Evolutionary conservation across 371 early-diverging fungal genomes (phyloP).

Genomic region (Mucor racemosus): DNA sequence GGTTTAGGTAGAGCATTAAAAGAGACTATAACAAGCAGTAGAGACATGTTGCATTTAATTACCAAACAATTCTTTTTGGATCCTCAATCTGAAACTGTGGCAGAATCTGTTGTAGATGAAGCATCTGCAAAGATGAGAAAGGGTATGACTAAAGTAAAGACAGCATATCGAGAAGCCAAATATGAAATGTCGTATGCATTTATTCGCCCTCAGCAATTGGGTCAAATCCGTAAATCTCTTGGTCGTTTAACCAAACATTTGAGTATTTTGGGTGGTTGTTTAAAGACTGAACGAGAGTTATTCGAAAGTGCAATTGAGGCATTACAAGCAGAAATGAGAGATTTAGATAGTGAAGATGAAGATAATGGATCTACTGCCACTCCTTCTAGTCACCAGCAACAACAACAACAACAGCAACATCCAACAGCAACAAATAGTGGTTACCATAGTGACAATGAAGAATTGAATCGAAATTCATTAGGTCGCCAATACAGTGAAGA

Average conservation of each 20-base stretch:
- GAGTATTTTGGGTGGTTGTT: constrained; percentile 46
- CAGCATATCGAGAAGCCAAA: constrained; percentile 53
- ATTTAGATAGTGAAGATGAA: constrained; percentile 23
- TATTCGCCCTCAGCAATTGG: constrained; percentile 45
- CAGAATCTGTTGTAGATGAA: constrained; percentile 38
- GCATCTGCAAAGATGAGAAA: constrained; percentile 41
- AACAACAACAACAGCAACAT: not conserved
- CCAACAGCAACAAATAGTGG: not conserved
- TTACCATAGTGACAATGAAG: constrained; percentile 15
- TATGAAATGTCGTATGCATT: constrained; percentile 53
- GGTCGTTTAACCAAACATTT: constrained; percentile 49
- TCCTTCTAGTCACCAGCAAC: constrained; percentile 16
- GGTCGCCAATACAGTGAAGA: constrained; percentile 35
- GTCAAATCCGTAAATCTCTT: constrained; percentile 41
- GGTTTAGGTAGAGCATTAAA: constrained; percentile 52
- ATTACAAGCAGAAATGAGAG: constrained; percentile 24
- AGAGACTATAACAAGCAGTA: constrained; percentile 47
- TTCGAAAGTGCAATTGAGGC: constrained; percentile 49
- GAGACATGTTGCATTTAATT: constrained; percentile 49
- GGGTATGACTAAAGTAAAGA: constrained; percentile 51
- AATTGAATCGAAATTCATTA: constrained; percentile 1
- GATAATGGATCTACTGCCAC: constrained; percentile 17
- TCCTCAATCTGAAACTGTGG: constrained; percentile 36
- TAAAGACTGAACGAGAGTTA: constrained; percentile 48
- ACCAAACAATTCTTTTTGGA: constrained; percentile 54